Evolutionary conservation across 2,329 filamentous ascomycete species (phyloP).

Genomic region (Fusarium penzigii): DNA sequence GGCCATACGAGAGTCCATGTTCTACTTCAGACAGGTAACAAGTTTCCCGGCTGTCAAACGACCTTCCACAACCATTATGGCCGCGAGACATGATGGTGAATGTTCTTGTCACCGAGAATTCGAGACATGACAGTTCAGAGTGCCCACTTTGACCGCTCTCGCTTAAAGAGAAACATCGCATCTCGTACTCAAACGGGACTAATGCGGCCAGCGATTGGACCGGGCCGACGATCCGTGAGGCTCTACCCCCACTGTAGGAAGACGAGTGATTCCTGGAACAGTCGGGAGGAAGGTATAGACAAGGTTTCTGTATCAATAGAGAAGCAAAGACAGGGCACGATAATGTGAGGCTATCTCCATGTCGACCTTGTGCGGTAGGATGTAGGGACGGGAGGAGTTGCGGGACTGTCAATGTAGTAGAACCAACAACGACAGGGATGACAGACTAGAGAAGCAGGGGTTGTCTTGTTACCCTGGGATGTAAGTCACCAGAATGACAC

Average conservation of each 20-base stretch:
- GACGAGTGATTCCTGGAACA: not conserved
- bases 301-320: not conserved
- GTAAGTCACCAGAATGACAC: not conserved
- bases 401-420: not conserved
- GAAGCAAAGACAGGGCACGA: not conserved
- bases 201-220: not conserved
- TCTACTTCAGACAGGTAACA: not conserved
- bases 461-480: not conserved
- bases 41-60: not conserved
- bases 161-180: not conserved
- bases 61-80: not conserved
- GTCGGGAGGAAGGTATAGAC: not conserved
- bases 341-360: not conserved
- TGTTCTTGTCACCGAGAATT: not conserved
- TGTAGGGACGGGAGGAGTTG: not conserved
- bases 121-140: not conserved
- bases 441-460: not conserved
- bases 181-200: not conserved
- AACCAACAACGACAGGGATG: not conserved
- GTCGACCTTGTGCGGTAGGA: not conserved
- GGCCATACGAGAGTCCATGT: not conserved
- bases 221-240: not conserved
- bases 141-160: not conserved
- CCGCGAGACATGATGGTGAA: not conserved
- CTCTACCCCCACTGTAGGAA: not conserved